Conservation (phyloP, 352 stramenopile genomes). For the Aphanomyces stellatus region DNA sequence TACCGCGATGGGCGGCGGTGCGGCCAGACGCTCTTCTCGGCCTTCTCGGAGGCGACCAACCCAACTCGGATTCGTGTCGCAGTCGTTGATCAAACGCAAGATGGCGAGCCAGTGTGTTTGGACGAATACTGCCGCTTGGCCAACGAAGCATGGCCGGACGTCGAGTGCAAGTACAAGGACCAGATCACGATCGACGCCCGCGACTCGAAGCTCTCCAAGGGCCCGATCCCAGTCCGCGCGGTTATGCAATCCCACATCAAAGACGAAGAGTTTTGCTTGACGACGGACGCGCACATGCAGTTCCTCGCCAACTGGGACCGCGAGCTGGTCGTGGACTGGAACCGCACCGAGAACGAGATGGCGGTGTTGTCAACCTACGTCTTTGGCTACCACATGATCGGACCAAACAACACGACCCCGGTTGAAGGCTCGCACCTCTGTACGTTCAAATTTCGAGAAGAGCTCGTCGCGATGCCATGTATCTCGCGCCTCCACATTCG, state of each 20-base stretch:
- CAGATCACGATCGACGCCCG: slow-evolving; percentile 1
- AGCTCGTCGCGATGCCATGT: not conserved
- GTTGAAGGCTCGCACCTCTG: not conserved
- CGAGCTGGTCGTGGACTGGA: slow-evolving; percentile 62
- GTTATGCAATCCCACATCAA: slow-evolving; percentile 27
- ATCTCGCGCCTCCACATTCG: not conserved
- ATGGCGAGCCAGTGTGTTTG: slow-evolving; percentile 1
- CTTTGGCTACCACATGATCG: not conserved
- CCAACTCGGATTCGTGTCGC: not conserved
- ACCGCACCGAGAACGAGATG: slow-evolving; percentile 66
- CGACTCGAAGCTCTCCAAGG: not conserved
- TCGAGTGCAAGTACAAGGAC: slow-evolving; percentile 9
- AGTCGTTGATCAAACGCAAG: slow-evolving; percentile 1
- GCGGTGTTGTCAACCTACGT: slow-evolving; percentile 62
- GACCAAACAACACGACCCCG: too few relatives aligned
- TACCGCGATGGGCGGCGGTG: slow-evolving; percentile 7
- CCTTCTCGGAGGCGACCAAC: not conserved
- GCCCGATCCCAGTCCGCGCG: not conserved
- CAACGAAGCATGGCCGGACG: not conserved
- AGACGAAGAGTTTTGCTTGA: slow-evolving; percentile 84
- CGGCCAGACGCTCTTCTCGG: slow-evolving; percentile 9
- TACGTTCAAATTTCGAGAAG: not conserved
- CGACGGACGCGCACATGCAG: slow-evolving; percentile 81
- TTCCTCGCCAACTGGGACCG: slow-evolving; percentile 73
- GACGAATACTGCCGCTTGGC: slow-evolving; percentile 13